Percentiles rank a stretch among this genome's conserved stretches.
Evolutionary conservation across 2,329 filamentous ascomycete species (phyloP).

Genomic region (Phaeosphaeriaceae sp.): DNA sequence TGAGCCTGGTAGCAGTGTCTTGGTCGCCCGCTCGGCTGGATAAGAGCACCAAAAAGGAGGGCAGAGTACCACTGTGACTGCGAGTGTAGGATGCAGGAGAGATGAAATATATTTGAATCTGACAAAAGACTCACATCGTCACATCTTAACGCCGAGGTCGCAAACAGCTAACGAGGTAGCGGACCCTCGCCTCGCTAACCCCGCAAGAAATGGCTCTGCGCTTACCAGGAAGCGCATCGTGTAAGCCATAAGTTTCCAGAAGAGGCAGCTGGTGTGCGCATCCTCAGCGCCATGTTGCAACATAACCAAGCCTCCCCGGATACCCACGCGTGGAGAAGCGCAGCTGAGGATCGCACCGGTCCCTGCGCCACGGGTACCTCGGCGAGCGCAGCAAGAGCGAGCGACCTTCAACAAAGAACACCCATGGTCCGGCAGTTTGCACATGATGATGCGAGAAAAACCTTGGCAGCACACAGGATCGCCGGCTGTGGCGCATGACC

Average conservation of each 20-base stretch:
- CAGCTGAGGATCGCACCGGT: background rate
- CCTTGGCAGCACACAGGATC: constrained; percentile 11
- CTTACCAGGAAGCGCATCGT: constrained; percentile 7
- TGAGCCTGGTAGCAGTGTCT: constrained; percentile 1
- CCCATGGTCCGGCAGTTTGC: background rate
- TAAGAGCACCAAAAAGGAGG: background rate
- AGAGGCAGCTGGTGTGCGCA: constrained; percentile 20
- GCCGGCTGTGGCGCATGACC: constrained; percentile 28
- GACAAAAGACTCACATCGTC: constrained; percentile 1
- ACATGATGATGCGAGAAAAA: background rate
- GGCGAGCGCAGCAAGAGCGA: background rate
- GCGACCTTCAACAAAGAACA: background rate
- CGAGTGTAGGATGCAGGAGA: constrained; percentile 5
- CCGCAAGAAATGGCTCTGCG: constrained; percentile 24
- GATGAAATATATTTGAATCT: constrained; percentile 5
- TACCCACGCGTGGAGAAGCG: constrained; percentile 1
- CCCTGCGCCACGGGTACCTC: background rate
- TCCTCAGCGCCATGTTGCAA: constrained; percentile 15
- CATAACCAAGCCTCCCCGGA: background rate
- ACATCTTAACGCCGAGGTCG: constrained; percentile 24
- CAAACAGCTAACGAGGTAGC: constrained; percentile 12
- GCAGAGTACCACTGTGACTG: background rate
- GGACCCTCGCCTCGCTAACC: constrained; percentile 26
- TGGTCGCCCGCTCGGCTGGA: background rate
- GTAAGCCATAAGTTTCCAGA: constrained; percentile 12